Evolutionary conservation across 73 alveolate species (phyloP), one percentile per base, ranked within the genome.

Genomic region (Uronychia binucleata): DNA sequence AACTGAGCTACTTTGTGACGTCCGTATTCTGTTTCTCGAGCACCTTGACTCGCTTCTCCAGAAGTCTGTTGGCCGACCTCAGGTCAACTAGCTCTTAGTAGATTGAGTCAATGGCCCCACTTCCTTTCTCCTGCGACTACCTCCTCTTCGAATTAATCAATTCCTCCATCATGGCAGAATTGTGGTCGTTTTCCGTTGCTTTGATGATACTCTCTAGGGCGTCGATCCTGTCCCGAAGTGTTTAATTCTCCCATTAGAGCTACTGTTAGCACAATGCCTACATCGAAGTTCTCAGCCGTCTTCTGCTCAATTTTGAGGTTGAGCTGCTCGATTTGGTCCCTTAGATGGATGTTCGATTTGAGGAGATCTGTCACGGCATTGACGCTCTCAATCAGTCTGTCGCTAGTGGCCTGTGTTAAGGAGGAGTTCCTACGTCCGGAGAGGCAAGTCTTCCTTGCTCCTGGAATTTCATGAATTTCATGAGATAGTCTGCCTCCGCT

Each of bases 351-450:
- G 58, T 87, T 87, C 31, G 83, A 81, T 75, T 59, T 33, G 33
- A 87, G 58, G 34, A 87, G 58, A 11, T 87, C 93, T 26, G 87
- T 87, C 33, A 87, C 93, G 57, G 58, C 77, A 31, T 86, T 78
- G 19, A 87, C 93, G 74, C 82, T 33, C 28, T 81, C 58, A 0
- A 87, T 86, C 32, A 87, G 77, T 33, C 93, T 79, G 30, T 87
- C 93, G 74, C 75, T 87, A 5, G 32, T 26, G 1, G 35, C 28
- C 32, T 75, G 57, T 1, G 81, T 75, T 75, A 28, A 11, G 67
- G 19, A 11, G 67, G 5, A 11, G 5, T 46, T 46, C 67, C 19
- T 46, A 46, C 67, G 19, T 46, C 67, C 28, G 78, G 81, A 34
- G 33, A 8, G 11, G 78, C 79, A 11, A 77, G 34, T 58, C 31